These are phyloP conservation scores for Thraustochytrium sp. DNA, from an alignment of 352 stramenopile genomes.

Conservation along the genomic window DNA sequence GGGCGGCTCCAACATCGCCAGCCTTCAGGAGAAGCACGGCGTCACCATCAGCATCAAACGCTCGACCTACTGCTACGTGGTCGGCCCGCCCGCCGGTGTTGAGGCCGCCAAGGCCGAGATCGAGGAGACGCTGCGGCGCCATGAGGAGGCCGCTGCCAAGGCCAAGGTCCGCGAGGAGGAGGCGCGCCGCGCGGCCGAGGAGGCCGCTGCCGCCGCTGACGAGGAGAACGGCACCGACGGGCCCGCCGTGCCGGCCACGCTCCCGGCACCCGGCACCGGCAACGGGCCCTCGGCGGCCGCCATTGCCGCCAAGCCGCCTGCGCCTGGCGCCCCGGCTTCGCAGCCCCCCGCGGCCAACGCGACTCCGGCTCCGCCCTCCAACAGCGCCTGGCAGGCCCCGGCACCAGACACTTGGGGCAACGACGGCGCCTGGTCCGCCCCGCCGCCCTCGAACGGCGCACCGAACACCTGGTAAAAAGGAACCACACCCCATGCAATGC, in stretches of 20 bases:
- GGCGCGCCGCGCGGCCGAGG: not conserved
- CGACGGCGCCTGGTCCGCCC: not conserved
- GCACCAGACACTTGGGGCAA: not conserved
- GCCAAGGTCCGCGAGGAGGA: slow-evolving; percentile 19
- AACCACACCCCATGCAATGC: too few relatives aligned
- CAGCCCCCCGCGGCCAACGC: not conserved
- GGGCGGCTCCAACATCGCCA: slow-evolving; percentile 94
- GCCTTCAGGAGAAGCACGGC: slow-evolving; percentile 80
- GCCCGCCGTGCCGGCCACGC: not conserved
- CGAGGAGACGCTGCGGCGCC: not conserved
- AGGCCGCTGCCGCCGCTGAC: not conserved
- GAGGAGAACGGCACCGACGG: not conserved
- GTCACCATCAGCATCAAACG: slow-evolving; percentile 54
- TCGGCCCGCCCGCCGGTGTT: not conserved
- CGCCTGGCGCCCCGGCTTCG: not conserved
- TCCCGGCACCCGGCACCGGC: not conserved
- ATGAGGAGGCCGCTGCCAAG: not conserved
- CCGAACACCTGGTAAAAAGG: too few relatives aligned
- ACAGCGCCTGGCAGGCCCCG: not conserved
- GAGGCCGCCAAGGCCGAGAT: slow-evolving; percentile 31
- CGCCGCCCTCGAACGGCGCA: too few relatives aligned
- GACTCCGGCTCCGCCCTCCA: not conserved
- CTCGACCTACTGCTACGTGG: slow-evolving; percentile 3
- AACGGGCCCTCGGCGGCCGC: not conserved
- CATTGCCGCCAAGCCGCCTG: not conserved